phyloP scores from a whole-genome alignment of 1,284 basidiomycete genomes.

The Ganoderma lucidum region DNA sequence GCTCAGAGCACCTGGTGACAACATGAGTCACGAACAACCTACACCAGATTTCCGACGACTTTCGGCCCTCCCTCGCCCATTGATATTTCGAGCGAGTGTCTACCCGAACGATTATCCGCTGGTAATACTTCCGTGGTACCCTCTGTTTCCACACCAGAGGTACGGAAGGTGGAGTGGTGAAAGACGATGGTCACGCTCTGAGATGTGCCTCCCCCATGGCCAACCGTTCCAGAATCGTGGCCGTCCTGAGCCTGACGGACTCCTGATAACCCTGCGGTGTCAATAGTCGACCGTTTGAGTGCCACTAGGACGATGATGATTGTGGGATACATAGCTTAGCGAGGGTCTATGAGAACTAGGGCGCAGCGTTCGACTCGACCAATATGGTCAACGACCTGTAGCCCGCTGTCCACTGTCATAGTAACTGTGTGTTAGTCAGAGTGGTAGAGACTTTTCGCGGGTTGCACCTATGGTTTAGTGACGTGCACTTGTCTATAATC shows the following conservation, averaged over 20 bases:
- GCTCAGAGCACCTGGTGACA: not conserved
- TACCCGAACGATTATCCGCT: not conserved
- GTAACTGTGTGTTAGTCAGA: too few species aligned
- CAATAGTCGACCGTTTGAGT: not conserved
- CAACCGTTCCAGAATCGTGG: not conserved
- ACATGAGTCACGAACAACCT: not conserved
- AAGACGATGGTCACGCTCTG: not conserved
- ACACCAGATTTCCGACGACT: not conserved
- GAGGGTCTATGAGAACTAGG: not conserved
- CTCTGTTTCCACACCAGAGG: not conserved
- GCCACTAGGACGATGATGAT: slow-evolving; percentile 6
- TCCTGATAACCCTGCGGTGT: not conserved
- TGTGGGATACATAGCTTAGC: not conserved
- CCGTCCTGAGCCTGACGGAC: not conserved
- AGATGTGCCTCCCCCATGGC: not conserved
- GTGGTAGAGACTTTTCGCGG: too few species aligned
- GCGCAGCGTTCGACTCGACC: too few species aligned
- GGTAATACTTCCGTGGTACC: not conserved
- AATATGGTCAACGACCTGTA: not conserved
- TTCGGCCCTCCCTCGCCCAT: not conserved
- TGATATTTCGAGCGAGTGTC: not conserved
- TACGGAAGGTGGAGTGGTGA: not conserved
- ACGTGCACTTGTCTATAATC: too few species aligned
- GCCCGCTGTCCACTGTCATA: too few species aligned
- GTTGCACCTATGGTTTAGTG: too few species aligned